A percentile compares a stretch with the other conserved stretches of the same genome.
phyloP scores from a whole-genome alignment of 139 green algal genomes.

The Diplosphaera chodatii region DNA sequence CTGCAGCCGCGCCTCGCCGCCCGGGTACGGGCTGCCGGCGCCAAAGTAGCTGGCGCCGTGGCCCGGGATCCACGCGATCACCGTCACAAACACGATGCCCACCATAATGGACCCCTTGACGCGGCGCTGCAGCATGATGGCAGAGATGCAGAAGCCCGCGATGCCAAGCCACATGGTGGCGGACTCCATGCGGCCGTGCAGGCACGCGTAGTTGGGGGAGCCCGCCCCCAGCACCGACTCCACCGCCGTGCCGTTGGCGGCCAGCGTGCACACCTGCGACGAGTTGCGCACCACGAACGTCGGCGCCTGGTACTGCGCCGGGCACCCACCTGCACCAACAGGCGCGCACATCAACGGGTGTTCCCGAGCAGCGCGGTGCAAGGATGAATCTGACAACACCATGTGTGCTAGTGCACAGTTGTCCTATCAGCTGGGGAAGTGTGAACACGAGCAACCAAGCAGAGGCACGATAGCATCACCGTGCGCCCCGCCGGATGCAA shows the following conservation, averaged over 20 bases:
- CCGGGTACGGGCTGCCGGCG: slow-evolving; percentile 28
- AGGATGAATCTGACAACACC: too few species aligned
- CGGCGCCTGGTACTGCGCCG: neutral
- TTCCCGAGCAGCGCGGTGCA: too few species aligned
- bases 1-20: slow-evolving; percentile 39
- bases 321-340: slow-evolving; percentile 11
- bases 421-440: too few species aligned
- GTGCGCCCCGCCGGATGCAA: too few species aligned
- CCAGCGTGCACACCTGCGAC: neutral
- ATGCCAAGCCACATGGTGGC: slow-evolving; percentile 69
- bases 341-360: too few species aligned
- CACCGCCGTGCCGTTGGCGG: neutral
- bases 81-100: slow-evolving; percentile 74
- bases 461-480: too few species aligned
- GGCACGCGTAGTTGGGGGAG: slow-evolving; percentile 21
- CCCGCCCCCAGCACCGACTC: neutral
- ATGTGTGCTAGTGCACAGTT: too few species aligned
- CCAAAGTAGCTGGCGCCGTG: slow-evolving; percentile 56
- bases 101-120: slow-evolving; percentile 63
- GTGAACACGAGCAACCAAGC: too few species aligned
- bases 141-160: slow-evolving; percentile 57
- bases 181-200: slow-evolving; percentile 33
- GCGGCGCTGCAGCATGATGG: slow-evolving; percentile 46
- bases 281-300: neutral
- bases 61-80: slow-evolving; percentile 78